Base-by-base conservation (phyloP, 352 stramenopile species). In the Phytophthora cactorum region DNA sequence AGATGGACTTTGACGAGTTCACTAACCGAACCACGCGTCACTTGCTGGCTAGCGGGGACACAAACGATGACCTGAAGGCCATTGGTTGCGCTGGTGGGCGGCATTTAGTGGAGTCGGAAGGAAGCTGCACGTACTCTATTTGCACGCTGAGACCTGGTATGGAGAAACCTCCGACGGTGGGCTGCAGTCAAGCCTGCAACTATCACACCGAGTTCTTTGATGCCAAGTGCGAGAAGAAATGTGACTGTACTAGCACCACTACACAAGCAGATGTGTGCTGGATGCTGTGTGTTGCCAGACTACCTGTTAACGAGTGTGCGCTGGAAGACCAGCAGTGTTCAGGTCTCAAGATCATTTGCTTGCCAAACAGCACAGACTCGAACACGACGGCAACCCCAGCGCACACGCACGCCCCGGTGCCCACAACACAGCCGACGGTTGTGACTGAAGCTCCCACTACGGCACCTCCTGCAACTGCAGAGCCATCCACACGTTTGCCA, bases 231-330 rank as follows among this genome's bases (percentile, higher is more conserved):
- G 62, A 67, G 4, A 71, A 59, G 27, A 83, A 83, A 28, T 88
- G 81, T 54, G 70, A 78, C 11, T 86, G 78, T 59, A 66, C 52
- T 15, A 45, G 41, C 32, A 68, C 64, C 65, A 84, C 61, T 6
- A 65, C 39, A 3, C 25, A 70, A 9, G 74, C 62, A 2, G 77
- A 78, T 6, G n/a, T 78, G 5, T 90, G 79, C 67, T 89, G 82
- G 82, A 89, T 89, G 79, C 59, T 86, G 10, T 90, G 82, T 44
- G 73, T 82, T 5, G 58, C 56, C 52, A 59, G 50, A 15, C 54
- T 80, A 1, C 54, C 54, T 4, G 56, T 63, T 45, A 50, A 38
- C 14, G 51, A 72, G 41, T 86, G 80, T 57, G 29, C 71, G 1
- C 28, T 78, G 43, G 59, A 74, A 67, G 52, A 75, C 17, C 78